A percentile compares a stretch with the other conserved stretches of the same genome.
These are phyloP conservation scores for Silene noctiflora DNA, from an alignment of 179 eudicot genomes.

Conservation along the genomic window DNA sequence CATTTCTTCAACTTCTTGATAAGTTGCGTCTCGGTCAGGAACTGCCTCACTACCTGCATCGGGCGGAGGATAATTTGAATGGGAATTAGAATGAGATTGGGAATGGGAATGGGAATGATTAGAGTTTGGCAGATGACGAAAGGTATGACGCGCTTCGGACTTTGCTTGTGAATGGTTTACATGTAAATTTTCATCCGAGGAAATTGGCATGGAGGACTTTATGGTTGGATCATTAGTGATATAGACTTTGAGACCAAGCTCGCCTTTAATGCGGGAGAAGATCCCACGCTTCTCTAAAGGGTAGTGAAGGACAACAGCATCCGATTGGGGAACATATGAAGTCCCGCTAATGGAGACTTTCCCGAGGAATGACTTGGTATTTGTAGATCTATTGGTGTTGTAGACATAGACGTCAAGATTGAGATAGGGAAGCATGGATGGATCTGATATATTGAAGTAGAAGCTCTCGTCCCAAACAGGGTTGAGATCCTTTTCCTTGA, in stretches of 20 bases:
- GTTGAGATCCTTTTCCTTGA: constrained; percentile 72
- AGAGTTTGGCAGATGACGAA: constrained; percentile 67
- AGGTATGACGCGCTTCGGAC: constrained; percentile 58
- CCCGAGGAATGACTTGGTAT: constrained; percentile 57
- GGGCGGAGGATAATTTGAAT: constrained; percentile 31
- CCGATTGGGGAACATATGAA: constrained; percentile 70
- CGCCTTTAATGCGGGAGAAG: constrained; percentile 70
- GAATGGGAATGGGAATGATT: constrained; percentile 27
- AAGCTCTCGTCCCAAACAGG: constrained; percentile 83
- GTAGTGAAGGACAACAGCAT: constrained; percentile 72
- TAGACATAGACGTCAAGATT: constrained; percentile 67
- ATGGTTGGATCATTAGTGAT: constrained; percentile 75
- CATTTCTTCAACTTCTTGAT: constrained; percentile 63
- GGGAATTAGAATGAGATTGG: constrained; percentile 21
- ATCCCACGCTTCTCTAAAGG: constrained; percentile 64
- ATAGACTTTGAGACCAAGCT: constrained; percentile 85
- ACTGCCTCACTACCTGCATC: constrained; percentile 21
- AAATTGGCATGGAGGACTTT: constrained; percentile 54
- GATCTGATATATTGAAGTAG: constrained; percentile 69
- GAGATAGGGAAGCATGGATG: constrained; percentile 48
- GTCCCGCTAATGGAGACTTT: constrained; percentile 62
- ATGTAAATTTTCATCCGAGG: constrained; percentile 28
- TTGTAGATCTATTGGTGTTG: constrained; percentile 34
- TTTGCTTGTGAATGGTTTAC: constrained; percentile 31
- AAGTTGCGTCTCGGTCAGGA: constrained; percentile 43